Evolutionary conservation across 345 rosid genomes (phyloP), one percentile per base, ranked within the genome.

Genomic region (Acer yangbiense): DNA sequence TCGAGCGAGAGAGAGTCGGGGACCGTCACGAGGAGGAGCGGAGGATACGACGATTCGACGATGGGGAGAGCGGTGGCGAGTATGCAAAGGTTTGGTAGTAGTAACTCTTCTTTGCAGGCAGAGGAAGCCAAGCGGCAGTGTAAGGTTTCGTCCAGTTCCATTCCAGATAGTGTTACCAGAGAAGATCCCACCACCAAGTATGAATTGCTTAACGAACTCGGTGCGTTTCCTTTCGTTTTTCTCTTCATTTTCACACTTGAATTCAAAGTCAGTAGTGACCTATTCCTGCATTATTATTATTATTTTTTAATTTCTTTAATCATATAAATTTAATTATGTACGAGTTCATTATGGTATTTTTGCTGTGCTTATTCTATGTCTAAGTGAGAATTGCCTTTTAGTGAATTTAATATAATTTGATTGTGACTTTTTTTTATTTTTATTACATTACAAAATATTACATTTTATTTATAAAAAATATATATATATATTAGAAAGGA

Each of bases 131-230:
- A 81, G 81, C 77, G 70, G 71, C 87, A 80, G 76, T 87, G 88
- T 77, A 95, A 88, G 79, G 79, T 94, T 73, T 94, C 98, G 1
- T 81, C 91, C 4, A 96, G 97, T 64, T 96, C 98, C 17, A 89
- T 94, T 83, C 95, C 99, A 0, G 99, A 96, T 14, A 87, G 91
- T 80, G 87, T 96, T 78, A 91, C 89, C 21, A 87, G 86, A 77
- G 97, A 96, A 82, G 99, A 96, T 85, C 98, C 99, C 50, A 82
- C 94, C n/a, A 84, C 91, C 8, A 96, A 94, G 89, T 96, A 96
- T 77, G 99, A 94, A 81, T 88, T 94, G 85, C 94, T 96, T 75
- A 90, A 91, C 72, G 99, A 96, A 80, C 96, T 96, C 68, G 99
- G 99, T 93, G 77, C 65, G 87, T 77, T 62, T 75, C 41, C 17